These are phyloP conservation scores for Albugo laibachii DNA, from an alignment of 352 stramenopile species.

Conservation along the genomic window DNA sequence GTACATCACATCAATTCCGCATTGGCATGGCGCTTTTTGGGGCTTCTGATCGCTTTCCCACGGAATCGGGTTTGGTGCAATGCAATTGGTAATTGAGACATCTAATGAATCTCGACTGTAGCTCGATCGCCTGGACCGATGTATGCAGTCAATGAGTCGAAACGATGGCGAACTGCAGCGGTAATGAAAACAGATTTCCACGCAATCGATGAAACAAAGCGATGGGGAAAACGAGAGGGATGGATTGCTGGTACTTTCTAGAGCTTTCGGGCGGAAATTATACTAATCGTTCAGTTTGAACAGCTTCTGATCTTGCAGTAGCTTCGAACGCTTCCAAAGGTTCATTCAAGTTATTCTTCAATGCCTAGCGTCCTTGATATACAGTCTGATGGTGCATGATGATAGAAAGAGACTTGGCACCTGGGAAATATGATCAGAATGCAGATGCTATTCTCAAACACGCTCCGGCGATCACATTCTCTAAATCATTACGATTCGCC, in stretches of 20 bases:
- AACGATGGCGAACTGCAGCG: slow-evolving; percentile 31
- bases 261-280: slow-evolving; percentile 7
- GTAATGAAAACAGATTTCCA: slow-evolving; percentile 56
- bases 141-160: slow-evolving; percentile 29
- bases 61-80: slow-evolving; percentile 23
- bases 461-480: slow-evolving; percentile 51
- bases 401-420: slow-evolving; percentile 31
- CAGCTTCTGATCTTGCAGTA: slow-evolving; percentile 20
- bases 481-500: slow-evolving; percentile 57
- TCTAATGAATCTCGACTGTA: neutral
- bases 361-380: neutral
- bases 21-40: slow-evolving; percentile 34
- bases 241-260: slow-evolving; percentile 48
- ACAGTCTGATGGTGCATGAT: neutral
- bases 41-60: slow-evolving; percentile 48
- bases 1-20: neutral
- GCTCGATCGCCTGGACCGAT: slow-evolving; percentile 53
- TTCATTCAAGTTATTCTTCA: slow-evolving; percentile 4
- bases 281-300: slow-evolving; percentile 4
- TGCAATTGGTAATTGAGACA: neutral
- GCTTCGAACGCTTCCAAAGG: slow-evolving; percentile 42
- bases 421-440: slow-evolving; percentile 49
- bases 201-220: slow-evolving; percentile 34
- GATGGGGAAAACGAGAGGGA: slow-evolving; percentile 61
- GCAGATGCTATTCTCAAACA: slow-evolving; percentile 34